phyloP scores from a whole-genome alignment of 306 rosid genomes.

The Dalbergia cultrata region DNA sequence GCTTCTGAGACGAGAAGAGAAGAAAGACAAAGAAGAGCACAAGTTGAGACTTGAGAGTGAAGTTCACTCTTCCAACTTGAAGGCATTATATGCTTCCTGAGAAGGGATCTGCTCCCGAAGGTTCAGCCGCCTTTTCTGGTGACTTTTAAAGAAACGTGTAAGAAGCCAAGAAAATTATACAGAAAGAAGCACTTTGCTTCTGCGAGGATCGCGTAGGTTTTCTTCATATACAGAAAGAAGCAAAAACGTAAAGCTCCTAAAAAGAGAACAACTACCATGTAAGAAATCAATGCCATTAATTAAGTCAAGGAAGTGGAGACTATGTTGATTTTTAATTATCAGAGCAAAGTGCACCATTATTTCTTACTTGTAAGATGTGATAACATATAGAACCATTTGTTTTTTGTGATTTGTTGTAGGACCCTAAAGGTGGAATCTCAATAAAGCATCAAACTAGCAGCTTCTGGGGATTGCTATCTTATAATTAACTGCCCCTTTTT shows the following conservation, averaged over 20 bases:
- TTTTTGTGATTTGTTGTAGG: conserved; percentile 31
- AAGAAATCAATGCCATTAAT: conserved; percentile 45
- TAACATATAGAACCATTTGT: conserved; percentile 26
- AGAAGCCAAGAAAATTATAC: too few species aligned
- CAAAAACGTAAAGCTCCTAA: conserved; percentile 51
- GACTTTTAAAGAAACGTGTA: conserved; percentile 67
- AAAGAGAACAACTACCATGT: conserved; percentile 59
- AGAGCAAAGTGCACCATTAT: not conserved
- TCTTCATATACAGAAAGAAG: conserved; percentile 36
- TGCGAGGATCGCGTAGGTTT: conserved; percentile 54
- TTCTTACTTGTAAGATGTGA: not conserved
- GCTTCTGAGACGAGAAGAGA: not conserved
- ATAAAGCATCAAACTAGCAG: conserved; percentile 52
- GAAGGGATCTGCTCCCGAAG: conserved; percentile 89
- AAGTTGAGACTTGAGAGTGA: conserved; percentile 55
- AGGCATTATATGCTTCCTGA: conserved; percentile 81
- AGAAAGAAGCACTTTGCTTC: too few species aligned
- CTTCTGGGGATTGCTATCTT: conserved; percentile 59
- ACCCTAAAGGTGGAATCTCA: conserved; percentile 69
- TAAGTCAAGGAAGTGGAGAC: conserved; percentile 53
- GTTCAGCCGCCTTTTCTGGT: conserved; percentile 95
- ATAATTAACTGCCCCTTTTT: conserved; percentile 47
- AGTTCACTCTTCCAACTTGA: conserved; percentile 54
- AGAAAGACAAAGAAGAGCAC: conserved; percentile 42
- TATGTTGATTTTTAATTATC: conserved; percentile 2